Percentiles rank a stretch among this genome's conserved stretches.
phyloP scores from a whole-genome alignment of 495 filamentous ascomycete genomes.

The Talaromyces wortmannii region DNA sequence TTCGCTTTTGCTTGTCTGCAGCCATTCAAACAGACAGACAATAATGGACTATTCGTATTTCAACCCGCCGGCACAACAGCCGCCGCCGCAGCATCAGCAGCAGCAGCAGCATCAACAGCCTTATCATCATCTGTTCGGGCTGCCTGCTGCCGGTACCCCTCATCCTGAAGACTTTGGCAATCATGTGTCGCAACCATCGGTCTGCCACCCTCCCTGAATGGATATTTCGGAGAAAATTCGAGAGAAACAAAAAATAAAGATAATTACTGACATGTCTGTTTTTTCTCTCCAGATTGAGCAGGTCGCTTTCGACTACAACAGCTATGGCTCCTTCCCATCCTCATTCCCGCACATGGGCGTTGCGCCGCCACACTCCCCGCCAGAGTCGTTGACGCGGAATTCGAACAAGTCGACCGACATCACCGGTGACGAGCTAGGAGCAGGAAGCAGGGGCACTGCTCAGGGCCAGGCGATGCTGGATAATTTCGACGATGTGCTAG shows the following conservation, averaged over 20 bases:
- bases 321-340: conserved; percentile 28
- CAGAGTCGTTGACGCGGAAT: conserved; percentile 33
- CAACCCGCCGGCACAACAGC: conserved; percentile 16
- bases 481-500: conserved; percentile 24
- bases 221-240: neutral
- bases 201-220: neutral
- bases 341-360: conserved; percentile 14
- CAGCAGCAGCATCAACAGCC: neutral
- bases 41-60: conserved; percentile 43
- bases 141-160: conserved; percentile 12
- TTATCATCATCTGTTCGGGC: conserved; percentile 23
- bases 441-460: neutral
- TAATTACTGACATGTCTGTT: neutral
- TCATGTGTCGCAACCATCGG: neutral
- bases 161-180: neutral
- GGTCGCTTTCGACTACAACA: conserved; percentile 19
- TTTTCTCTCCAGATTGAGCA: neutral
- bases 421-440: conserved; percentile 12
- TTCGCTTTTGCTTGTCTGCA: neutral
- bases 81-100: conserved; percentile 11
- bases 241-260: no score
- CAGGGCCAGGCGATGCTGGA: no score
- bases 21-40: neutral
- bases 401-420: conserved; percentile 28
- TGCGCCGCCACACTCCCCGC: conserved; percentile 36